Percentiles rank a stretch among this genome's conserved stretches.
These are phyloP conservation scores for Geum urbanum DNA, from an alignment of 306 rosid genomes.

Conservation along the genomic window DNA sequence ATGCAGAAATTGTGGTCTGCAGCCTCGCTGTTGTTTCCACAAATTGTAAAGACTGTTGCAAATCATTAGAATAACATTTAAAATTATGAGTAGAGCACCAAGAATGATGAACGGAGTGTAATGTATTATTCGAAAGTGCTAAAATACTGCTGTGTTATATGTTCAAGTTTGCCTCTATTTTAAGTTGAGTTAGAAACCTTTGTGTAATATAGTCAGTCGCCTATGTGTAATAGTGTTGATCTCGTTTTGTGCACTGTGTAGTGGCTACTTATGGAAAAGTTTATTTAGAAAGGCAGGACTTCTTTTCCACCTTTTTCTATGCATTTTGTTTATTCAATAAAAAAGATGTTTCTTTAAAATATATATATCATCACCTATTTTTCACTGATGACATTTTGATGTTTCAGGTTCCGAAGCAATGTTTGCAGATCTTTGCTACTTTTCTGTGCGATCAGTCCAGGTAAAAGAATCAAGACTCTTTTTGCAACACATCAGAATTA, in stretches of 20 bases:
- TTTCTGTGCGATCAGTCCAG: constrained; percentile 92
- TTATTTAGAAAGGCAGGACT: too few relatives aligned
- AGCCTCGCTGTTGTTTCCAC: neutral
- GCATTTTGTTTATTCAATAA: too few relatives aligned
- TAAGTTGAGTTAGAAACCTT: too few relatives aligned
- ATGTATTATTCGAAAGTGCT: neutral
- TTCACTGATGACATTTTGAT: constrained; percentile 19
- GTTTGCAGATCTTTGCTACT: constrained; percentile 98
- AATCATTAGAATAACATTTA: neutral
- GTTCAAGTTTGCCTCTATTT: too few relatives aligned
- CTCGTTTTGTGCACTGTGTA: too few relatives aligned
- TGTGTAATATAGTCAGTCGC: too few relatives aligned
- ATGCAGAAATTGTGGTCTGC: neutral
- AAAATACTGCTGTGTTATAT: too few relatives aligned
- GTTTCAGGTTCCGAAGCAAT: constrained; percentile 96
- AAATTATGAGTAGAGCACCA: neutral
- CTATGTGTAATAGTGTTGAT: too few relatives aligned
- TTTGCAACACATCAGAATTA: constrained; percentile 2
- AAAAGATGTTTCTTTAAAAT: too few relatives aligned
- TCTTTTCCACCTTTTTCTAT: too few relatives aligned
- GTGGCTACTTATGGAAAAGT: too few relatives aligned
- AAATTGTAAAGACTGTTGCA: neutral
- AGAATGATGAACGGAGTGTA: neutral
- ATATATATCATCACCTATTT: neutral
- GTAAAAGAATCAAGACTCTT: constrained; percentile 37